phyloP scores from a whole-genome alignment of 140 eudicot genomes.

The Ambrosia hybrid region DNA sequence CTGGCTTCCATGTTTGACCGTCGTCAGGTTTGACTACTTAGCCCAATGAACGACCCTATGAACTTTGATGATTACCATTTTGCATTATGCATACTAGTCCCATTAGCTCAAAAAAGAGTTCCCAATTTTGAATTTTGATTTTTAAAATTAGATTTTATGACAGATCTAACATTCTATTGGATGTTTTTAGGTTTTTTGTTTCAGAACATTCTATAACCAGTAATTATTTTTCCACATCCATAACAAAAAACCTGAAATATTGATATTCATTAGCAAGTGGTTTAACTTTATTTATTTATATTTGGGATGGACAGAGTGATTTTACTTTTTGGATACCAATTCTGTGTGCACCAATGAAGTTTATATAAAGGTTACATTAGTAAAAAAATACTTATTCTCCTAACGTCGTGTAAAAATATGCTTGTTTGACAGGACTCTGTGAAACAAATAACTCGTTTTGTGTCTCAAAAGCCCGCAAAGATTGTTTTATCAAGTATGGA shows the following conservation, averaged over 20 bases:
- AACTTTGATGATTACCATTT: not conserved
- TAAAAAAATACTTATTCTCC: not conserved
- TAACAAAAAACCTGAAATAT: slow-evolving; percentile 1
- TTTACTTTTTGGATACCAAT: not conserved
- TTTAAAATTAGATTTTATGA: not conserved
- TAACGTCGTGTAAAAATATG: not conserved
- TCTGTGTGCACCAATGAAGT: not conserved
- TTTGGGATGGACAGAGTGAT: slow-evolving; percentile 2
- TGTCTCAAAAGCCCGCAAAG: slow-evolving; percentile 87
- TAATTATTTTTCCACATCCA: not conserved
- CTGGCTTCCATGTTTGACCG: slow-evolving; percentile 85
- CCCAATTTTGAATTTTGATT: not conserved
- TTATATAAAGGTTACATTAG: not conserved
- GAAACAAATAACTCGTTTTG: slow-evolving; percentile 86
- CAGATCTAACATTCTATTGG: not conserved
- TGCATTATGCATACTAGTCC: not conserved
- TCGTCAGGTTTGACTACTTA: slow-evolving; percentile 57
- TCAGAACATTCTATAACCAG: not conserved
- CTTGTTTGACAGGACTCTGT: slow-evolving; percentile 59
- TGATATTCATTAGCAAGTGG: not conserved
- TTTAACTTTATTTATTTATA: not conserved
- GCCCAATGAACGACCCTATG: not conserved
- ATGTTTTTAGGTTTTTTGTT: not conserved
- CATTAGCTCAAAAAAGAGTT: not conserved
- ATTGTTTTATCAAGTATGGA: slow-evolving; percentile 91